phyloP scores from a whole-genome alignment of 371 early-diverging fungal species.

The Mucor plumbeus region DNA sequence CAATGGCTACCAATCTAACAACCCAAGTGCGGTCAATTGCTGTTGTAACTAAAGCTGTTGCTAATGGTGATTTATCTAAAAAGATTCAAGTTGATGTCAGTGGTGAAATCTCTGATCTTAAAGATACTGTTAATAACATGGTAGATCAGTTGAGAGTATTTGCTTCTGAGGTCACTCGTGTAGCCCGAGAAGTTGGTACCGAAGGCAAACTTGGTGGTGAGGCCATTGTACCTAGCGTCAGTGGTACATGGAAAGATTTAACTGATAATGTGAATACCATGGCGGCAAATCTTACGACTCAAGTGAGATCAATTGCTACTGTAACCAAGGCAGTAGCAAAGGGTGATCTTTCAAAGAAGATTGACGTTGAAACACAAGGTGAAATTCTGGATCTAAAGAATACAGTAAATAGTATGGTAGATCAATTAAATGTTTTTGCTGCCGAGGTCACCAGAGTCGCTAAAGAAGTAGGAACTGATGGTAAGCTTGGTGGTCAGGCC shows the following conservation, averaged over 20 bases:
- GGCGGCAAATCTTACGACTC: slow-evolving; percentile 67
- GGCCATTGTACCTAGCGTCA: too few species aligned
- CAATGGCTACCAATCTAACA: slow-evolving; percentile 60
- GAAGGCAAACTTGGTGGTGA: too few species aligned
- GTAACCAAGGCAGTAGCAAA: slow-evolving; percentile 65
- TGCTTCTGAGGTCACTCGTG: background rate
- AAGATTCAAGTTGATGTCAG: slow-evolving; percentile 46
- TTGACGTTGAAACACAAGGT: slow-evolving; percentile 49
- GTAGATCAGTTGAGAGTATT: slow-evolving; percentile 48
- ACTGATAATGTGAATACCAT: slow-evolving; percentile 69
- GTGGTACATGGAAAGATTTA: slow-evolving; percentile 71
- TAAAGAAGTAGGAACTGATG: slow-evolving; percentile 55
- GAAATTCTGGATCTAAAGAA: slow-evolving; percentile 57
- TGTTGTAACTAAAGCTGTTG: slow-evolving; percentile 50
- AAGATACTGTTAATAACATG: slow-evolving; percentile 53
- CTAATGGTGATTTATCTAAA: slow-evolving; percentile 48
- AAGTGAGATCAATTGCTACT: slow-evolving; percentile 62
- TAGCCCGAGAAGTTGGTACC: too few species aligned
- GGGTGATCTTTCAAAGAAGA: slow-evolving; percentile 36
- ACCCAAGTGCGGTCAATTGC: slow-evolving; percentile 56
- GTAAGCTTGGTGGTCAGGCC: slow-evolving; percentile 55
- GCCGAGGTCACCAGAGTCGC: slow-evolving; percentile 54
- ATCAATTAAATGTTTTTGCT: slow-evolving; percentile 41
- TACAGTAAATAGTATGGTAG: slow-evolving; percentile 38
- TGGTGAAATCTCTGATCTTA: slow-evolving; percentile 43